Evolutionary conservation across 345 rosid genomes (phyloP).

Genomic region (Acer campestre): DNA sequence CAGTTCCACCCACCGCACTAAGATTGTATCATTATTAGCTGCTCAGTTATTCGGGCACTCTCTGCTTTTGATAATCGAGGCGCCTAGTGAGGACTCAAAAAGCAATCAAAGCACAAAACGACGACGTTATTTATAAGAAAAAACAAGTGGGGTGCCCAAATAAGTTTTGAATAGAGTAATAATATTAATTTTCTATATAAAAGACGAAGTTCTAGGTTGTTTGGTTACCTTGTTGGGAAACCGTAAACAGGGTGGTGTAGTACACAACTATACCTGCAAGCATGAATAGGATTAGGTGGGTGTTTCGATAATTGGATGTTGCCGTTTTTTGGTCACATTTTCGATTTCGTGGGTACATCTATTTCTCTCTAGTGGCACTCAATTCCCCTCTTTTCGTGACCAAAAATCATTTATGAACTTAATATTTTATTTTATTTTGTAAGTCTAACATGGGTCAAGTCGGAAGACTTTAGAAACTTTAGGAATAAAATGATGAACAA

Average conservation of each 20-base stretch:
- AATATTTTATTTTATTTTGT: too few relatives aligned
- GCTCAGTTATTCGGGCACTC: slow-evolving; percentile 23
- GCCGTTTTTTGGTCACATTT: slow-evolving; percentile 13
- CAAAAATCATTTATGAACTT: background rate
- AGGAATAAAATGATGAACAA: too few relatives aligned
- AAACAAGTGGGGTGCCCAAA: slow-evolving; percentile 16
- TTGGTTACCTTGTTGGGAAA: slow-evolving; percentile 31
- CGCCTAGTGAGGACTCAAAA: background rate
- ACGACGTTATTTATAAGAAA: too few relatives aligned
- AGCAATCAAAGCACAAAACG: too few relatives aligned
- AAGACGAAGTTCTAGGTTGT: slow-evolving; percentile 17
- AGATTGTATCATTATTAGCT: slow-evolving; percentile 62
- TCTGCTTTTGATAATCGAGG: slow-evolving; percentile 6
- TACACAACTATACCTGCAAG: slow-evolving; percentile 12
- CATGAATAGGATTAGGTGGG: background rate
- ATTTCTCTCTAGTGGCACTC: background rate
- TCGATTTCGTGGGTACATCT: slow-evolving; percentile 1
- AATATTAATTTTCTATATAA: background rate
- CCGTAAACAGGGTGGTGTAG: slow-evolving; percentile 9
- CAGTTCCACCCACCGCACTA: slow-evolving; percentile 84
- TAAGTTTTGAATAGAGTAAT: background rate
- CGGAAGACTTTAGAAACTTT: too few relatives aligned
- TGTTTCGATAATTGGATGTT: background rate
- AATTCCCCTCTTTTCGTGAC: background rate
- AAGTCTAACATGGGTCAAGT: too few relatives aligned